Percentiles rank a stretch among this genome's conserved stretches.
These are phyloP conservation scores for Cladosporium sp. DNA, from an alignment of 2,329 filamentous ascomycete species.

Conservation along the genomic window DNA sequence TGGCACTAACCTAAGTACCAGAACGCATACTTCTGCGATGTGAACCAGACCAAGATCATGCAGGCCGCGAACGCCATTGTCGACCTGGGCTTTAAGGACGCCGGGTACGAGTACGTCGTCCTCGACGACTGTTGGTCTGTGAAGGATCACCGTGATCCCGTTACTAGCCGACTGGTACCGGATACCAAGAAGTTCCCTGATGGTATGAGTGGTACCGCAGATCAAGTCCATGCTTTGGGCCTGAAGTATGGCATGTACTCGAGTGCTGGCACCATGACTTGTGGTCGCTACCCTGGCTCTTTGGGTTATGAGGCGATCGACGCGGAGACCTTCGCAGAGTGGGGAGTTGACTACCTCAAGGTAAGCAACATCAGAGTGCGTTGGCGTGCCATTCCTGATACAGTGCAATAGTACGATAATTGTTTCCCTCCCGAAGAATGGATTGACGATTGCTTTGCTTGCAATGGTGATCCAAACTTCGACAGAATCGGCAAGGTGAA, in stretches of 20 bases:
- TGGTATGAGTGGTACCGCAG: constrained; percentile 57
- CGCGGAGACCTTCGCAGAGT: constrained; percentile 57
- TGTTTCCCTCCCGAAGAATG: constrained; percentile 19
- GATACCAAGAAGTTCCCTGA: constrained; percentile 54
- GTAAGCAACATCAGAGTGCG: background rate
- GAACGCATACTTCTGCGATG: constrained; percentile 56
- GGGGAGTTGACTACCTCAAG: constrained; percentile 62
- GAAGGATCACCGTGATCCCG: constrained; percentile 53
- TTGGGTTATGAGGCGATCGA: constrained; percentile 59
- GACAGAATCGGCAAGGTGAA: constrained; percentile 18
- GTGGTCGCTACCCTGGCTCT: constrained; percentile 57
- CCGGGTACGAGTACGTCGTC: constrained; percentile 60
- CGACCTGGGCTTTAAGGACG: constrained; percentile 51
- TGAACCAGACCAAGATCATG: constrained; percentile 53
- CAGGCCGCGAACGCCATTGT: constrained; percentile 51
- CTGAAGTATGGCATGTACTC: constrained; percentile 66
- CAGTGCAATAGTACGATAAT: constrained; percentile 23
- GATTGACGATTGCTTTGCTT: constrained; percentile 22
- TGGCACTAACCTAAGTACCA: constrained; percentile 48
- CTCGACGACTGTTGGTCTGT: constrained; percentile 61
- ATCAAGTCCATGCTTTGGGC: constrained; percentile 56
- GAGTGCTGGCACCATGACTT: constrained; percentile 48
- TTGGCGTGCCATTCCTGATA: constrained; percentile 1
- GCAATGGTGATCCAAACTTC: constrained; percentile 21
- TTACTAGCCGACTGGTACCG: constrained; percentile 39